phyloP scores from a whole-genome alignment of 1,139 yeast species.

The Hemisphaericaspora subhashii region DNA sequence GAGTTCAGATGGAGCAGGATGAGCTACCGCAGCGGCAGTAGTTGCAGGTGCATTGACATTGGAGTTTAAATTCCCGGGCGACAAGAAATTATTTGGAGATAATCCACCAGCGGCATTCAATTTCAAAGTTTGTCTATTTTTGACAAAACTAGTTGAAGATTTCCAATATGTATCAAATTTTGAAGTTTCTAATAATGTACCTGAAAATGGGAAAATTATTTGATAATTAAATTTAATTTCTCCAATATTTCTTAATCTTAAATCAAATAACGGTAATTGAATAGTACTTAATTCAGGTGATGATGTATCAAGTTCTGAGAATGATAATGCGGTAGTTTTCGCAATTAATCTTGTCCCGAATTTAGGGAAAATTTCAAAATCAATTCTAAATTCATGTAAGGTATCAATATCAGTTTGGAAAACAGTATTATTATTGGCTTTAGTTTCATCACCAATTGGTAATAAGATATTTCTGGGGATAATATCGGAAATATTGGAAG shows the following conservation, averaged over 20 bases:
- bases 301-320: constrained; percentile 46
- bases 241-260: constrained; percentile 80
- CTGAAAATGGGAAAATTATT: constrained; percentile 86
- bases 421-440: constrained; percentile 52
- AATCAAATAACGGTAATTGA: constrained; percentile 77
- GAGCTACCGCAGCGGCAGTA: constrained; percentile 1
- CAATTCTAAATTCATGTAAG: constrained; percentile 64
- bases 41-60: constrained; percentile 6
- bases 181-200: constrained; percentile 81
- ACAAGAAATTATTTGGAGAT: constrained; percentile 43
- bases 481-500: constrained; percentile 67
- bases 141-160: constrained; percentile 58
- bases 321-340: constrained; percentile 74
- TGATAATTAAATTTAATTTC: constrained; percentile 76
- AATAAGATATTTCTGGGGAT: constrained; percentile 83
- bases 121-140: constrained; percentile 30
- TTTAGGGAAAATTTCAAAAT: constrained; percentile 90
- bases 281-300: constrained; percentile 49
- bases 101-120: constrained; percentile 42
- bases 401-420: constrained; percentile 85
- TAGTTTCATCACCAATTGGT: constrained; percentile 74
- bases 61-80: constrained; percentile 26
- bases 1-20: constrained; percentile 7
- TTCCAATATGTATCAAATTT: constrained; percentile 98
- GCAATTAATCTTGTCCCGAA: constrained; percentile 93